These are phyloP conservation scores for Quercus dentata DNA, from an alignment of 306 rosid species.

Conservation along the genomic window DNA sequence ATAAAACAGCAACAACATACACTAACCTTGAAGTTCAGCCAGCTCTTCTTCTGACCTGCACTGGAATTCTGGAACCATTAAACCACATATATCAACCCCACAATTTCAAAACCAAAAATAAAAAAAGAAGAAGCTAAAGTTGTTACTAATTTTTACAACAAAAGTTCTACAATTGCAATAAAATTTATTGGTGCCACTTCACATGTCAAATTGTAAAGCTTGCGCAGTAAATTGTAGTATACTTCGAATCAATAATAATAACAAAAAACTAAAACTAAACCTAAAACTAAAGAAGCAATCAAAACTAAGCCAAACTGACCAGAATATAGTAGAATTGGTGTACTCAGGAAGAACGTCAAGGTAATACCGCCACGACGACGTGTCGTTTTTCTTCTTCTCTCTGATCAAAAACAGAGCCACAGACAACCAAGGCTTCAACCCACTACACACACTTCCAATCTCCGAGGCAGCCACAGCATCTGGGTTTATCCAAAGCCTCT, in stretches of 20 bases:
- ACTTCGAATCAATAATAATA: no score
- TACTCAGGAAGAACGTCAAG: constrained; percentile 60
- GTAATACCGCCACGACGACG: constrained; percentile 70
- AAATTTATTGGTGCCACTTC: no score
- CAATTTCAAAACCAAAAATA: constrained; percentile 12
- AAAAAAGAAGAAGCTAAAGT: not conserved
- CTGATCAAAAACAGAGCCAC: constrained; percentile 75
- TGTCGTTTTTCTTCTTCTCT: constrained; percentile 56
- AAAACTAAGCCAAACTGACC: constrained; percentile 62
- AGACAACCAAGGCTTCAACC: constrained; percentile 82
- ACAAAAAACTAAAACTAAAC: not conserved
- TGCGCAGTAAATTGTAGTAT: no score
- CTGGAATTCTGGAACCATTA: constrained; percentile 89
- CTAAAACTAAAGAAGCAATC: not conserved
- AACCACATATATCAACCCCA: constrained; percentile 49
- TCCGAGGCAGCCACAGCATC: constrained; percentile 86
- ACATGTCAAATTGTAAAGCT: no score
- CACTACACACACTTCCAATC: constrained; percentile 68
- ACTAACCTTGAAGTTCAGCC: constrained; percentile 77
- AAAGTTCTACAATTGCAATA: no score
- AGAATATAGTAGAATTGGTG: constrained; percentile 82
- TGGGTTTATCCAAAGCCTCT: constrained; percentile 90
- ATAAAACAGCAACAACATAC: constrained; percentile 16
- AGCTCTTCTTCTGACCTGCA: constrained; percentile 99
- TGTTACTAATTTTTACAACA: no score